Base-by-base conservation (phyloP, 257 asterid genomes). In the Paulownia fortunei region DNA sequence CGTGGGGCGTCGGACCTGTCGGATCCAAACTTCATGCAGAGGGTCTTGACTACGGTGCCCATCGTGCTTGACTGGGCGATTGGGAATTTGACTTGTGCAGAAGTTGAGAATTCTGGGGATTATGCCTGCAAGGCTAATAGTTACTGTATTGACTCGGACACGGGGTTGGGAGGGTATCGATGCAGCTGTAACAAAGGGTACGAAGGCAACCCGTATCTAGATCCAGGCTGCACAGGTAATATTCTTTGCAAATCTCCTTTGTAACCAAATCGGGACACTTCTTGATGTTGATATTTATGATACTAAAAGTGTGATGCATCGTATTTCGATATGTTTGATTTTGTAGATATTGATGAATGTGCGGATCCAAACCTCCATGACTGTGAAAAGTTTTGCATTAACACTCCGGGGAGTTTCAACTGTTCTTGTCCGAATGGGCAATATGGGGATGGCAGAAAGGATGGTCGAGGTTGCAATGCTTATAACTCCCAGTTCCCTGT, bases 161-260 rank as follows among this genome's bases (percentile, higher is more conserved):
- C 83, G 0, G 88, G 86, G 4, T 60, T 79, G 13, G 83, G 83
- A 0, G 98, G 98, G 10, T 90, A 93, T 74, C 84, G 91, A 0
- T 93, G 98, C 69, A 74, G 72, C 24, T 93, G 97, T 58, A 10
- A 69, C 0, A 0, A 18, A 0, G 95, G 98, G 21, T 92, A 85
- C n/a, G 83, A 87, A 69, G 96, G 95, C 41, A 93, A 90, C 65
- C 97, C 98, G 1, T 93, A 91, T 56, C 75, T 93, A 16, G 82
- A 82, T 34, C 88, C 87, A 0, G 97, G 93, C 27, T 93, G 98
- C 86, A 88, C 77, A 79, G 97, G 98, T 93, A 58, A 27, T 36
- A 6, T 60, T 60, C 2, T 26, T 26, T 26, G 11, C 1, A 41
- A 6, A 41, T 41, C 47, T 41, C 8, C 46, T 30, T 30, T 2